Conservation (phyloP, 2,329 filamentous ascomycete genomes). For the Endoconidiophora laricicola region DNA sequence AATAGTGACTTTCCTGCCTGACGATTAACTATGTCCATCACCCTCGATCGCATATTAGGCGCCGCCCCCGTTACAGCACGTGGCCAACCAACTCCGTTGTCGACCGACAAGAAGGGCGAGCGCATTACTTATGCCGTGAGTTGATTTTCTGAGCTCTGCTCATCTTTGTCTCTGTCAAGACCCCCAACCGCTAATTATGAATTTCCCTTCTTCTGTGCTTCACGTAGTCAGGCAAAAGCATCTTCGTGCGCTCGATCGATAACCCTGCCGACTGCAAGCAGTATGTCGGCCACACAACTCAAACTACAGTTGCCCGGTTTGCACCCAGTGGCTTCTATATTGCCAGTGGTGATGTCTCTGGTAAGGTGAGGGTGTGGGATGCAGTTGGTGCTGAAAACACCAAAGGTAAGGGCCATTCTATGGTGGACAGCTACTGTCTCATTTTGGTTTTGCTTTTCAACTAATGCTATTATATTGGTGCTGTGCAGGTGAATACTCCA, state of each 20-base stretch:
- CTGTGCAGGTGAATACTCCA: constrained; percentile 60
- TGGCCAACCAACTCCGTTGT: constrained; percentile 78
- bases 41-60: constrained; percentile 58
- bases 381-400: constrained; percentile 68
- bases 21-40: constrained; percentile 30
- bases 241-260: constrained; percentile 92
- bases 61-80: constrained; percentile 69
- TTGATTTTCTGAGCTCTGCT: constrained; percentile 11
- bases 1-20: not conserved
- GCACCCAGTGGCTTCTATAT: constrained; percentile 89
- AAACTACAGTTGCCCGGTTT: constrained; percentile 86
- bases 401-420: constrained; percentile 35
- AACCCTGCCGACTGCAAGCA: constrained; percentile 69
- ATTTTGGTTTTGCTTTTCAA: not conserved
- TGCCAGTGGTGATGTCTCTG: constrained; percentile 75
- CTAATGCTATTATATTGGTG: not conserved
- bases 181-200: not conserved
- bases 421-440: not conserved
- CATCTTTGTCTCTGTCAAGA: not conserved
- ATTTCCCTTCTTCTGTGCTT: not conserved
- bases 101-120: constrained; percentile 75
- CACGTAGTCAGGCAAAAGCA: constrained; percentile 74
- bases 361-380: constrained; percentile 84
- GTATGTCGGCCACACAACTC: constrained; percentile 78
- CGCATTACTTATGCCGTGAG: constrained; percentile 81